Evolutionary conservation across 495 filamentous ascomycete genomes (phyloP).

Genomic region (Penicillium roqueforti): DNA sequence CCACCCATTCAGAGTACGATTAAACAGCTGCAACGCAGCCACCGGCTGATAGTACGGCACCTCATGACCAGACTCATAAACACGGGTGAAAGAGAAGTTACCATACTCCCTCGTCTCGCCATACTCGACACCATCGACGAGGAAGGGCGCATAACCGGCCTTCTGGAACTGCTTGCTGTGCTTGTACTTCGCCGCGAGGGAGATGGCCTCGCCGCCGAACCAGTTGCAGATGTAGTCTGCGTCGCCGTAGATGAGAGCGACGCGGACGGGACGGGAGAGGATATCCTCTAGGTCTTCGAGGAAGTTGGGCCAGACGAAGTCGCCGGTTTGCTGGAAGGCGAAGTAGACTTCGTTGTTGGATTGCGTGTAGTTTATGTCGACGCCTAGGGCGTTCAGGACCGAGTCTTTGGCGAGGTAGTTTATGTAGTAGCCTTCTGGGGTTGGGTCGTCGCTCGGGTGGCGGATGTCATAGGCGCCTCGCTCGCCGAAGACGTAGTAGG

Average conservation of each 20-base stretch:
- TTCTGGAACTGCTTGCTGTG: constrained; percentile 35
- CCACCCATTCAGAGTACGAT: constrained; percentile 47
- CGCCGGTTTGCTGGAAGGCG: constrained; percentile 53
- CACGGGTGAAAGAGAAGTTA: constrained; percentile 53
- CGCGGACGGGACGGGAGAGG: constrained; percentile 52
- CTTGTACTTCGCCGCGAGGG: constrained; percentile 37
- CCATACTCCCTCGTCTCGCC: constrained; percentile 54
- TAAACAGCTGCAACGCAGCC: constrained; percentile 49
- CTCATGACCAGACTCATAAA: constrained; percentile 58
- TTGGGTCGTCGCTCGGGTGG: constrained; percentile 49
- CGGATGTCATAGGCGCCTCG: constrained; percentile 63
- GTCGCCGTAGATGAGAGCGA: constrained; percentile 65
- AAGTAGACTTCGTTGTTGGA: constrained; percentile 44
- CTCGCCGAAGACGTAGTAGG: constrained; percentile 29
- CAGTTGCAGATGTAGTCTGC: constrained; percentile 55
- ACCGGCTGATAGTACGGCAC: constrained; percentile 55
- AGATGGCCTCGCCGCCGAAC: constrained; percentile 41
- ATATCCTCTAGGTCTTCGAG: constrained; percentile 51
- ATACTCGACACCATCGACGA: constrained; percentile 37
- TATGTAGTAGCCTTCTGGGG: constrained; percentile 55
- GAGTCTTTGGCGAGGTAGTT: constrained; percentile 58
- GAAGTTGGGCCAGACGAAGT: constrained; percentile 47
- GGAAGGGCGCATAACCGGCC: constrained; percentile 47
- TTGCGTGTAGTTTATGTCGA: constrained; percentile 61
- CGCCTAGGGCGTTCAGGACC: constrained; percentile 59